Percentiles rank a stretch among this genome's conserved stretches.
Evolutionary conservation across 805 yeast species (phyloP).

Genomic region (Wickerhamomyces hampshirensis): DNA sequence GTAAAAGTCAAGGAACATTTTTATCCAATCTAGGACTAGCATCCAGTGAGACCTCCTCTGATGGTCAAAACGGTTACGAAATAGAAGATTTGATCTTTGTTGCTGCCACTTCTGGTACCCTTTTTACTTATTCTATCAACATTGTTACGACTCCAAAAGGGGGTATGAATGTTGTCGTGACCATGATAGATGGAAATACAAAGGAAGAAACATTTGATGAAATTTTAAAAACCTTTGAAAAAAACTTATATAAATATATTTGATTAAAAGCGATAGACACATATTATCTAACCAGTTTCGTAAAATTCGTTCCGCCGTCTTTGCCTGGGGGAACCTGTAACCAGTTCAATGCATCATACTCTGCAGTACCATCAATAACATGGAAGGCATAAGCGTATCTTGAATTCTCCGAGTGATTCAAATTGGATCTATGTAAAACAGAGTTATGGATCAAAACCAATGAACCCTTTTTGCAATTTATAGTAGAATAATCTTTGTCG

Average conservation of each 20-base stretch:
- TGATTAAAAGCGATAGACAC: neutral
- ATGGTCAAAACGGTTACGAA: constrained; percentile 1
- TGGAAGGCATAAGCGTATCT: constrained; percentile 80
- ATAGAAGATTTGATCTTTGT: constrained; percentile 14
- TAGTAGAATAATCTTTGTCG: constrained; percentile 38
- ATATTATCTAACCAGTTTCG: constrained; percentile 31
- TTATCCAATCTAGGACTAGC: constrained; percentile 21
- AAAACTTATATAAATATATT: constrained; percentile 2
- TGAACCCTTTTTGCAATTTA: constrained; percentile 69
- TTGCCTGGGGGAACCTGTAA: constrained; percentile 60
- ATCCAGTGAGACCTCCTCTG: neutral
- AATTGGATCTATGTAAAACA: constrained; percentile 67
- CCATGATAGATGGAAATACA: constrained; percentile 10
- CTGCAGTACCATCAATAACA: constrained; percentile 59
- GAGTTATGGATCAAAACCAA: constrained; percentile 67
- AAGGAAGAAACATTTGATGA: constrained; percentile 5
- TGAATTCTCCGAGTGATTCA: constrained; percentile 48
- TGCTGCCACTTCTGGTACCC: constrained; percentile 12
- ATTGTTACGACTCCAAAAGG: constrained; percentile 5
- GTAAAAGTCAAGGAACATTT: constrained; percentile 10
- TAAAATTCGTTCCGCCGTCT: constrained; percentile 57
- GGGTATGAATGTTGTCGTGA: constrained; percentile 15
- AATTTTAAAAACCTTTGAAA: constrained; percentile 9
- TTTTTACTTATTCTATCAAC: constrained; percentile 11
- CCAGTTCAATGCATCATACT: constrained; percentile 69